Percentiles rank a stretch among this genome's conserved stretches.
Evolutionary conservation across 495 filamentous ascomycete genomes (phyloP).

Genomic region (Talaromyces ruber): DNA sequence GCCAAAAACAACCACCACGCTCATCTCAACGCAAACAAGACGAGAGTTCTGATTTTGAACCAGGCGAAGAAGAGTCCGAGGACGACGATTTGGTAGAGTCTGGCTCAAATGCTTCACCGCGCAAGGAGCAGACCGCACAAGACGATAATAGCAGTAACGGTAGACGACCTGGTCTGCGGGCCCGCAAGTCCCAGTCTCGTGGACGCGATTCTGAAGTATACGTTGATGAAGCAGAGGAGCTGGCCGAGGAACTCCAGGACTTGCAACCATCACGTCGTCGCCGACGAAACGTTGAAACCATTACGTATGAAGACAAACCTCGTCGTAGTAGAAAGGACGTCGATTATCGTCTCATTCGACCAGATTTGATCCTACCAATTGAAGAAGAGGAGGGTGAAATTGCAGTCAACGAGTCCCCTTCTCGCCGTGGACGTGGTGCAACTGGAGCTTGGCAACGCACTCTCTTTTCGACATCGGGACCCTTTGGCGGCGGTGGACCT

Average conservation of each 20-base stretch:
- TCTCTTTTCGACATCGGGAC: conserved; percentile 79
- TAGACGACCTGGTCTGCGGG: conserved; percentile 43
- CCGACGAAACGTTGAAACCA: conserved; percentile 43
- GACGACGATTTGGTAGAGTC: conserved; percentile 51
- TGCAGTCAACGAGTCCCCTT: conserved; percentile 57
- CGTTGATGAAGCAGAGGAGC: conserved; percentile 55
- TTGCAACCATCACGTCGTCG: conserved; percentile 47
- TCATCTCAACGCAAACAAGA: conserved; percentile 50
- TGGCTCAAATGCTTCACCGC: conserved; percentile 34
- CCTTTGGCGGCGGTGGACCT: conserved; percentile 78
- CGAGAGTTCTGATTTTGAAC: conserved; percentile 84
- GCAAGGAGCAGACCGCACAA: conserved; percentile 30
- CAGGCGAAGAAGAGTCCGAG: conserved; percentile 50
- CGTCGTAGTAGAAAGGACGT: conserved; percentile 50
- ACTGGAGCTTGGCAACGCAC: conserved; percentile 57
- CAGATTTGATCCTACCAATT: conserved; percentile 56
- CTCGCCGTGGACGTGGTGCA: conserved; percentile 48
- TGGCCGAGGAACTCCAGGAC: conserved; percentile 70
- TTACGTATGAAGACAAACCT: conserved; percentile 49
- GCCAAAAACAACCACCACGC: conserved; percentile 38
- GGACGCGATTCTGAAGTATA: conserved; percentile 39
- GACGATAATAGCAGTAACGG: conserved; percentile 43
- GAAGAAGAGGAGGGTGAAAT: conserved; percentile 58
- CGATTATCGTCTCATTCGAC: conserved; percentile 69
- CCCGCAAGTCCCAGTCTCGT: conserved; percentile 44